Evolutionary conservation across 495 filamentous ascomycete genomes (phyloP).

Genomic region (Elaphomyces granulatus): DNA sequence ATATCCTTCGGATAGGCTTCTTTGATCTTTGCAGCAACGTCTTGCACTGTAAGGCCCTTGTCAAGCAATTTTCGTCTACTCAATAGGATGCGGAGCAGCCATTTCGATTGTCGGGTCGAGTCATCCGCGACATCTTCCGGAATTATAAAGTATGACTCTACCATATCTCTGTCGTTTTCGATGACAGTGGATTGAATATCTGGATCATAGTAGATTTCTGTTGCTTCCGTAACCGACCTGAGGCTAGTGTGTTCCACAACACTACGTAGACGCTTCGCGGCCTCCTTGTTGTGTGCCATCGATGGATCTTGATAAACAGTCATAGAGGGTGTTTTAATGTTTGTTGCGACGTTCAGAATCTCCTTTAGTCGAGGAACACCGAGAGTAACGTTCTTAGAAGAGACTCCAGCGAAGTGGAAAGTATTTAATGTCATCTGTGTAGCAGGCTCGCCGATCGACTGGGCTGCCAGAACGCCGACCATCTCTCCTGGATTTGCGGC

Average conservation of each 20-base stretch:
- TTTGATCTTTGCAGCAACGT: slow-evolving; percentile 83
- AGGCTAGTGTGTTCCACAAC: slow-evolving; percentile 91
- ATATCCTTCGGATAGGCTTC: slow-evolving; percentile 74
- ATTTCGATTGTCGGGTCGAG: slow-evolving; percentile 69
- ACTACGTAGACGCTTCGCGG: slow-evolving; percentile 73
- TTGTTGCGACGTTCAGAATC: slow-evolving; percentile 91
- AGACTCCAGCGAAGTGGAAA: slow-evolving; percentile 99
- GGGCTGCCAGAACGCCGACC: slow-evolving; percentile 94
- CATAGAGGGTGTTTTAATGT: slow-evolving; percentile 99
- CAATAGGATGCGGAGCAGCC: slow-evolving; percentile 88
- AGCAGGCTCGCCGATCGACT: slow-evolving; percentile 96
- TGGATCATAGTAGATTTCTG: slow-evolving; percentile 96
- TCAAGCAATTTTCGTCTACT: slow-evolving; percentile 88
- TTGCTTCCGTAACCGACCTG: slow-evolving; percentile 75
- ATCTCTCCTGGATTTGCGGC: slow-evolving; percentile 87
- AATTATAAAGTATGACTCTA: slow-evolving; percentile 93
- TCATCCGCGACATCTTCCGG: slow-evolving; percentile 66
- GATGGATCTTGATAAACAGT: slow-evolving; percentile 63
- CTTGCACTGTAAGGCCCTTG: slow-evolving; percentile 80
- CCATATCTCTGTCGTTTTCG: slow-evolving; percentile 77
- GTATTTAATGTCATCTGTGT: slow-evolving; percentile 99
- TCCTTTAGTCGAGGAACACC: slow-evolving; percentile 99
- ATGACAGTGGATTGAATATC: slow-evolving; percentile 77
- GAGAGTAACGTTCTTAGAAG: slow-evolving; percentile 97
- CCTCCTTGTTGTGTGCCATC: slow-evolving; percentile 48